phyloP scores from a whole-genome alignment of 495 filamentous ascomycete species.

The Tetracladium marchalianum region DNA sequence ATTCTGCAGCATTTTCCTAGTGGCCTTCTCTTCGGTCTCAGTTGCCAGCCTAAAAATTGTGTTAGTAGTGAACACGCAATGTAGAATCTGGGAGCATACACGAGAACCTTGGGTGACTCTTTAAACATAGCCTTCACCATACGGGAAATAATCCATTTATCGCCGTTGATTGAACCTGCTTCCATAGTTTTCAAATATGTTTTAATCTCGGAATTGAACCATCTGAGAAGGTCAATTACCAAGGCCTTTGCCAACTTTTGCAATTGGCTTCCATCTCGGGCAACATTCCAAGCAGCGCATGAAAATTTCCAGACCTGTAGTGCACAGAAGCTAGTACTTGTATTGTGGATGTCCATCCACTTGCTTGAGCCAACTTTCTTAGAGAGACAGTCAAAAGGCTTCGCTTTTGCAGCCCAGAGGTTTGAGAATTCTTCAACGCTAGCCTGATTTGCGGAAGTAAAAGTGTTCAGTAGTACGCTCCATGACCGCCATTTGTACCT shows the following conservation, averaged over 20 bases:
- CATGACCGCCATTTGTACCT: slow-evolving; percentile 19
- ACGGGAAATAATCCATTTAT: slow-evolving; percentile 12
- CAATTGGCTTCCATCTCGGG: slow-evolving; percentile 1
- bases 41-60: slow-evolving; percentile 1
- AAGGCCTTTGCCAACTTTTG: neutral
- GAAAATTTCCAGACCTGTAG: slow-evolving; percentile 8
- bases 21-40: neutral
- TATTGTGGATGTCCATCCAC: neutral
- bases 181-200: neutral
- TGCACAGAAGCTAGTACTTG: neutral
- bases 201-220: slow-evolving; percentile 3
- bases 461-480: slow-evolving; percentile 12
- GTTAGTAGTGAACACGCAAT: neutral
- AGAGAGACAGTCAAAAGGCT: slow-evolving; percentile 1
- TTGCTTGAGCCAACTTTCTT: neutral
- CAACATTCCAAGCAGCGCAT: slow-evolving; percentile 12
- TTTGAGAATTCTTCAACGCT: slow-evolving; percentile 1
- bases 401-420: slow-evolving; percentile 1
- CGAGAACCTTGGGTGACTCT: slow-evolving; percentile 11
- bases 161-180: neutral
- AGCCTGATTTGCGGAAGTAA: slow-evolving; percentile 3
- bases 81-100: slow-evolving; percentile 2
- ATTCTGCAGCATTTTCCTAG: slow-evolving; percentile 5
- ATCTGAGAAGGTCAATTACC: slow-evolving; percentile 4
- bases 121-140: slow-evolving; percentile 6